phyloP scores from a whole-genome alignment of 2,329 filamentous ascomycete species.

The Penicillium verrucosum region DNA sequence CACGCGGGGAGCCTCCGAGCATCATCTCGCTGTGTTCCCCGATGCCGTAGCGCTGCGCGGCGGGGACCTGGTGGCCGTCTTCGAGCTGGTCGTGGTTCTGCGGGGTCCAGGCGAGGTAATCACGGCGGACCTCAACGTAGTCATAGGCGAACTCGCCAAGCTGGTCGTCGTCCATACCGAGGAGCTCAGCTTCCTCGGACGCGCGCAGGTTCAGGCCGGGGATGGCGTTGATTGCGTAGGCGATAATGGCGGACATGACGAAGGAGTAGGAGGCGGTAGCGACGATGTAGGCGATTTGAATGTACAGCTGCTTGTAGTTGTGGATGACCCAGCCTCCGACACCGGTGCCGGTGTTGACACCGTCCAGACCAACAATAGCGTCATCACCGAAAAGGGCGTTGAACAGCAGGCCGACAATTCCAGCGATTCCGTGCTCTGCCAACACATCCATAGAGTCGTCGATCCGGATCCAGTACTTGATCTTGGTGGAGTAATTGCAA shows the following conservation, averaged over 20 bases:
- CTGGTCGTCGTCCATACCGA: conserved; percentile 58
- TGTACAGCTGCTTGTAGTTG: conserved; percentile 67
- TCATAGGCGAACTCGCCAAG: conserved; percentile 53
- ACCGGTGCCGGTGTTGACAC: conserved; percentile 49
- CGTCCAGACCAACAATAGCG: conserved; percentile 72
- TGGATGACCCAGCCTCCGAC: conserved; percentile 68
- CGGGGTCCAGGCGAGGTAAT: conserved; percentile 52
- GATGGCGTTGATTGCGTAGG: conserved; percentile 67
- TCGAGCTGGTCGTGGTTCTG: conserved; percentile 43
- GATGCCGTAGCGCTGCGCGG: conserved; percentile 59
- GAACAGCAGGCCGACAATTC: conserved; percentile 74
- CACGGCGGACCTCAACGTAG: conserved; percentile 51
- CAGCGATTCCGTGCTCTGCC: conserved; percentile 81
- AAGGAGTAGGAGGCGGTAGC: conserved; percentile 66
- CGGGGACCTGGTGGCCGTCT: conserved; percentile 54
- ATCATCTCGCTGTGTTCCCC: conserved; percentile 58
- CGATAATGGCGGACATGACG: conserved; percentile 64
- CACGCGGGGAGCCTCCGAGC: conserved; percentile 53
- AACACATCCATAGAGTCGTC: conserved; percentile 90
- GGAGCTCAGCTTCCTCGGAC: conserved; percentile 63
- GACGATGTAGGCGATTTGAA: conserved; percentile 66
- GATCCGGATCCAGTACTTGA: conserved; percentile 72
- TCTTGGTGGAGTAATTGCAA: conserved; percentile 84
- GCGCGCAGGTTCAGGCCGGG: conserved; percentile 69
- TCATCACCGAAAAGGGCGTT: conserved; percentile 74